Conservation (phyloP, 2,329 filamentous ascomycete species). For the Gaeumannomyces sp. region DNA sequence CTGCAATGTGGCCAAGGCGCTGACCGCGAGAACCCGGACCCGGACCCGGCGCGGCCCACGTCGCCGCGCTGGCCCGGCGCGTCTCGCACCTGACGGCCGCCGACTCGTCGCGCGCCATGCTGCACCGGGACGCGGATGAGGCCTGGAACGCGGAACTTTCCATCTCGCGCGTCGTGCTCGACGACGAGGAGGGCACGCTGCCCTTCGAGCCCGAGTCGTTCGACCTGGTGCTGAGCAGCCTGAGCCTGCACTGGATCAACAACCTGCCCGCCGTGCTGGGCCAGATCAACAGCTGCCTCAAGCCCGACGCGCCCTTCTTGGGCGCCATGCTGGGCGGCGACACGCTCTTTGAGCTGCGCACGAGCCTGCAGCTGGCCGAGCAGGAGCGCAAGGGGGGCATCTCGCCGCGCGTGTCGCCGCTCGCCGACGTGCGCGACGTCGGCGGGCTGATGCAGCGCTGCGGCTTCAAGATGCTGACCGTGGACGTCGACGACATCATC, state of each 20-base stretch:
- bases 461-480: constrained; percentile 91
- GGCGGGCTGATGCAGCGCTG: constrained; percentile 80
- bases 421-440: constrained; percentile 88
- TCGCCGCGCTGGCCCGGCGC: constrained; percentile 60
- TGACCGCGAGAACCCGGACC: constrained; percentile 67
- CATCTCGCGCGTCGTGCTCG: constrained; percentile 69
- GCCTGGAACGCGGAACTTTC: constrained; percentile 69
- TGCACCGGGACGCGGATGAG: constrained; percentile 71
- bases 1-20: constrained; percentile 82
- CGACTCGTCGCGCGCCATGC: constrained; percentile 70
- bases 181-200: constrained; percentile 65
- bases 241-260: constrained; percentile 96
- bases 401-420: constrained; percentile 79
- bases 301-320: constrained; percentile 86
- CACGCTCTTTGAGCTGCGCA: constrained; percentile 86
- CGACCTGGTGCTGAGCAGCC: constrained; percentile 81
- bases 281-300: constrained; percentile 80
- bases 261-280: constrained; percentile 79
- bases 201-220: constrained; percentile 73
- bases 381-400: constrained; percentile 87
- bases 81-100: constrained; percentile 72
- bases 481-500: constrained; percentile 95
- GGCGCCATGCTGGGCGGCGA: constrained; percentile 96
- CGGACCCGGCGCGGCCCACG: constrained; percentile 46
- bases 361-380: constrained; percentile 87